Percentiles rank a stretch among this genome's conserved stretches.
These are phyloP conservation scores for Fragilaria radians DNA, from an alignment of 108 stramenopile species.

Conservation along the genomic window DNA sequence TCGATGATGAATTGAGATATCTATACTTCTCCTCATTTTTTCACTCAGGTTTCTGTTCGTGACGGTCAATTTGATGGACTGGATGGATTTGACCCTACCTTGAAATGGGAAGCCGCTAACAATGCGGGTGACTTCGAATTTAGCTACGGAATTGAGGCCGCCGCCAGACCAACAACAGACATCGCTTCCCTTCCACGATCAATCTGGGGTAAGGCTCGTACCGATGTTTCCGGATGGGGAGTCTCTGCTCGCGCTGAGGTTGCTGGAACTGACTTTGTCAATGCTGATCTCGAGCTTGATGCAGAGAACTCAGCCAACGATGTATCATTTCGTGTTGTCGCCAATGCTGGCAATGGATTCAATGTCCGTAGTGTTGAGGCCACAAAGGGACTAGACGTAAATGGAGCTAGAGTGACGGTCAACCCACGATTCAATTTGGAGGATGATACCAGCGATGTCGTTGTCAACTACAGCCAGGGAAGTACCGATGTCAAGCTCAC, in stretches of 20 bases:
- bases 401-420: slow-evolving; percentile 71
- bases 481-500: slow-evolving; percentile 55
- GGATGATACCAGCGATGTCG: slow-evolving; percentile 56
- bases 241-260: slow-evolving; percentile 70
- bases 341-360: slow-evolving; percentile 37
- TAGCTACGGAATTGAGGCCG: slow-evolving; percentile 70
- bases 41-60: slow-evolving; percentile 60
- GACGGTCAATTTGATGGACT: slow-evolving; percentile 81
- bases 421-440: slow-evolving; percentile 72
- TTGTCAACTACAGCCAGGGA: slow-evolving; percentile 67
- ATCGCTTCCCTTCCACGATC: slow-evolving; percentile 75
- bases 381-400: slow-evolving; percentile 74
- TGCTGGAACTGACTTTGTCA: slow-evolving; percentile 38
- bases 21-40: not conserved
- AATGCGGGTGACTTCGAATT: slow-evolving; percentile 37
- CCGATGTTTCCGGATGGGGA: slow-evolving; percentile 61
- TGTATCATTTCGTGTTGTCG: slow-evolving; percentile 34
- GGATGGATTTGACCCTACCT: slow-evolving; percentile 73
- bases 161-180: slow-evolving; percentile 71
- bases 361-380: slow-evolving; percentile 47
- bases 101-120: slow-evolving; percentile 47
- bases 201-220: slow-evolving; percentile 77
- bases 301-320: slow-evolving; percentile 69
- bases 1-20: not conserved
- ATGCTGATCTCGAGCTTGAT: slow-evolving; percentile 56